These are phyloP conservation scores for Elongisporangium prolatum DNA, from an alignment of 352 stramenopile species.

Conservation along the genomic window DNA sequence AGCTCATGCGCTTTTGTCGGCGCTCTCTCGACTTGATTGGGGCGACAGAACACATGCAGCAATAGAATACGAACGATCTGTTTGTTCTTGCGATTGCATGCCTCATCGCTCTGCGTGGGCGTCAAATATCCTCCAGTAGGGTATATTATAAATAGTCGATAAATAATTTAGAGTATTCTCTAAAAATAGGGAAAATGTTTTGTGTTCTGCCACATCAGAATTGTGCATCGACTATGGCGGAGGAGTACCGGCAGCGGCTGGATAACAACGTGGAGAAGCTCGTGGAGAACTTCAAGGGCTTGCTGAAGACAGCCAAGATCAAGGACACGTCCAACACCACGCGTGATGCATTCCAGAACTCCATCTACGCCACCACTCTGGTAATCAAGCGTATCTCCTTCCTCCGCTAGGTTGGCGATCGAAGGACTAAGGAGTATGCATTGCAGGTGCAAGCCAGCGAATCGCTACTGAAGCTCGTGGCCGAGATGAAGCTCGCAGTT, in stretches of 20 bases:
- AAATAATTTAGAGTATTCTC: not conserved
- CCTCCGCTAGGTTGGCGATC: not conserved
- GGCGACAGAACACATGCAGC: not conserved
- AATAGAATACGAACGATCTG: not conserved
- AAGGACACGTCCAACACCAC: constrained; percentile 81
- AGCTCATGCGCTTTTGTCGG: not conserved
- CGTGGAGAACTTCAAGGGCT: constrained; percentile 84
- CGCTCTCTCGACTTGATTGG: not conserved
- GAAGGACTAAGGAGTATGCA: not conserved
- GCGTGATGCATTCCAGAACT: constrained; percentile 74
- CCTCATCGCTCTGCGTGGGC: not conserved
- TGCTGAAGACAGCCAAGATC: constrained; percentile 78
- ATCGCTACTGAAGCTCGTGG: constrained; percentile 74
- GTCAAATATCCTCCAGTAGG: not conserved
- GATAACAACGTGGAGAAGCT: constrained; percentile 88
- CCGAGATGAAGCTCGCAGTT: constrained; percentile 79
- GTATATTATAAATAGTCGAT: not conserved
- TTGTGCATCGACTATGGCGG: constrained; percentile 32
- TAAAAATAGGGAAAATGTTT: not conserved
- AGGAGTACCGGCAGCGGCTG: constrained; percentile 80
- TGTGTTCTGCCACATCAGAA: not conserved
- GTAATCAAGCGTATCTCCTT: constrained; percentile 13
- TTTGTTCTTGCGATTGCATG: not conserved
- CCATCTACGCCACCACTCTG: constrained; percentile 77
- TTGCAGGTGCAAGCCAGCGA: constrained; percentile 65